phyloP scores from a whole-genome alignment of 768 basidiomycete genomes.

The Amanita exitialis region DNA sequence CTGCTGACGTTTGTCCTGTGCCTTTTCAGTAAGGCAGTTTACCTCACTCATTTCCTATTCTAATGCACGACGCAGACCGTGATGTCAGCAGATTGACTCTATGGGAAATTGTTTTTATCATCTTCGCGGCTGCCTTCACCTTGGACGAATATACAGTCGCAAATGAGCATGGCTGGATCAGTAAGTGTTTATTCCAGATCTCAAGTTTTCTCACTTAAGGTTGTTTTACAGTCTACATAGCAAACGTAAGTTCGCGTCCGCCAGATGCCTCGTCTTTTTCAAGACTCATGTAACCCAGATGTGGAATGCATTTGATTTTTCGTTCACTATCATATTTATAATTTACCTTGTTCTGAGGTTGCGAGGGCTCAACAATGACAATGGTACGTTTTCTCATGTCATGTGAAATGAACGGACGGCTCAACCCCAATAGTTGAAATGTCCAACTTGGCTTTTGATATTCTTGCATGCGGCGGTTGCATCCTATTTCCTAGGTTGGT shows the following conservation, averaged over 20 bases:
- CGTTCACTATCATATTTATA: slow-evolving; percentile 61
- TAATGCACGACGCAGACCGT: slow-evolving; percentile 33
- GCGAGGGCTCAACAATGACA: slow-evolving; percentile 43
- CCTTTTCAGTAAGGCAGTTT: slow-evolving; percentile 48
- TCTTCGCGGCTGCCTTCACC: slow-evolving; percentile 70
- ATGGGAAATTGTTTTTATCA: slow-evolving; percentile 66
- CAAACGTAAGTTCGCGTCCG: slow-evolving; percentile 42
- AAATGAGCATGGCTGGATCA: slow-evolving; percentile 80
- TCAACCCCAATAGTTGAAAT: slow-evolving; percentile 21
- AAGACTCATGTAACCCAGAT: slow-evolving; percentile 34
- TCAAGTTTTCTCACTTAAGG: not conserved
- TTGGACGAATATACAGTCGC: slow-evolving; percentile 84
- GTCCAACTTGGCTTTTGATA: slow-evolving; percentile 69
- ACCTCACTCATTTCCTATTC: not conserved
- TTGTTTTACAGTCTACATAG: slow-evolving; percentile 62
- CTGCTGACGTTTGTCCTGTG: slow-evolving; percentile 64
- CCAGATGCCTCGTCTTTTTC: slow-evolving; percentile 2
- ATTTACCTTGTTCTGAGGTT: slow-evolving; percentile 57
- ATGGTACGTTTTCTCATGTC: slow-evolving; percentile 31
- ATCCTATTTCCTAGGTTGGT: slow-evolving; percentile 72
- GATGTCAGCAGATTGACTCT: slow-evolving; percentile 37
- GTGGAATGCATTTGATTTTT: slow-evolving; percentile 86
- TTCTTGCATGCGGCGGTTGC: slow-evolving; percentile 77
- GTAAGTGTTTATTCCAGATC: slow-evolving; percentile 32
- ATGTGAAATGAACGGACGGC: not conserved